These are phyloP conservation scores for Yamagishiella unicocca DNA, from an alignment of 139 green algal species.

Conservation along the genomic window DNA sequence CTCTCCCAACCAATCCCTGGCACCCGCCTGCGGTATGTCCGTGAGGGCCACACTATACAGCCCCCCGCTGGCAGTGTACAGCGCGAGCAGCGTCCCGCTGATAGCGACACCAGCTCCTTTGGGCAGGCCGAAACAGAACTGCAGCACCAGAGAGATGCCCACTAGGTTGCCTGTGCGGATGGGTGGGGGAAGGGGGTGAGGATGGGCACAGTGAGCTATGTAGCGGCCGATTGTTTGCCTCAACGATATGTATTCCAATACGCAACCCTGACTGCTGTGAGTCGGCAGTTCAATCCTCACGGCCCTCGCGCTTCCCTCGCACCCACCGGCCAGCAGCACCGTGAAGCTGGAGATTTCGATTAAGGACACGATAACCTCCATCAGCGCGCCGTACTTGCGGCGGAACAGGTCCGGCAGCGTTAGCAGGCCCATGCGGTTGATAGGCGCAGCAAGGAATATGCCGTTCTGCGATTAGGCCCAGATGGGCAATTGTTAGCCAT, in stretches of 20 bases:
- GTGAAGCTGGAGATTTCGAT: conserved; percentile 55
- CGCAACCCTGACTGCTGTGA: too few species aligned
- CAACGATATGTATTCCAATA: too few species aligned
- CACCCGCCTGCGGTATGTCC: conserved; percentile 45
- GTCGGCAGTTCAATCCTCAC: neutral
- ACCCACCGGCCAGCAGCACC: conserved; percentile 39
- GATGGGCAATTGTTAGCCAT: too few species aligned
- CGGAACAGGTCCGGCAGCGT: conserved; percentile 59
- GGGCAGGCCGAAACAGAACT: conserved; percentile 53
- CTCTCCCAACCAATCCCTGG: too few species aligned
- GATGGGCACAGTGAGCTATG: neutral
- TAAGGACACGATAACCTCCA: conserved; percentile 54
- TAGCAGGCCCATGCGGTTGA: conserved; percentile 57
- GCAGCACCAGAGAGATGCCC: conserved; percentile 55
- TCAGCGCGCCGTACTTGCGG: conserved; percentile 48
- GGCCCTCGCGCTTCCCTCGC: too few species aligned
- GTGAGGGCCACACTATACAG: conserved; percentile 57
- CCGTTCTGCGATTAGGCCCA: conserved; percentile 44
- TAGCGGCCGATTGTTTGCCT: too few species aligned
- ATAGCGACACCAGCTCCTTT: conserved; percentile 43
- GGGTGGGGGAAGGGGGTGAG: neutral
- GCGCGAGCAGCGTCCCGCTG: conserved; percentile 34
- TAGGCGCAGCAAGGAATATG: conserved; percentile 40
- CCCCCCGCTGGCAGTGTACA: conserved; percentile 52
- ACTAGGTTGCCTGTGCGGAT: conserved; percentile 58